These are phyloP conservation scores for Penicillium freii DNA, from an alignment of 2,329 filamentous ascomycete genomes.

Conservation along the genomic window DNA sequence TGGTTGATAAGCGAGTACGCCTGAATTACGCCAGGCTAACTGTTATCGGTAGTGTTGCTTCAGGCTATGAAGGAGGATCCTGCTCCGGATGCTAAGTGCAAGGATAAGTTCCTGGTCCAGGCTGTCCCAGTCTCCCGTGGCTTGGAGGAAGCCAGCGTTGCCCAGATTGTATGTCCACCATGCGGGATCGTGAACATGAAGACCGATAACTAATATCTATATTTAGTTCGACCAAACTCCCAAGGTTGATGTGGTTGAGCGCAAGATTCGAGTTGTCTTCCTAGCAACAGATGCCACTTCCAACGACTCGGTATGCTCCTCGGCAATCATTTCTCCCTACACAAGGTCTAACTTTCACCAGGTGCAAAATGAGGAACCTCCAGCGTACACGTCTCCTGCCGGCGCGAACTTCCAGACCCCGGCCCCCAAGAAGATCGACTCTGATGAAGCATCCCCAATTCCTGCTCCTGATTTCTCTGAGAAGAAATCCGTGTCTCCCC, in stretches of 20 bases:
- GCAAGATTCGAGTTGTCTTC: slow-evolving; percentile 92
- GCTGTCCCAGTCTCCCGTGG: slow-evolving; percentile 80
- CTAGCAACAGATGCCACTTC: slow-evolving; percentile 60
- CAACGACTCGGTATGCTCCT: slow-evolving; percentile 39
- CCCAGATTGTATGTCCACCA: slow-evolving; percentile 66
- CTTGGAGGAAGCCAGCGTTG: slow-evolving; percentile 77
- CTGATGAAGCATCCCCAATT: slow-evolving; percentile 33
- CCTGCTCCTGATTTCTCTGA: slow-evolving; percentile 38
- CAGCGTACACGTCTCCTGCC: slow-evolving; percentile 57
- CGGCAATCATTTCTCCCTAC: neutral
- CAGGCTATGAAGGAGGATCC: slow-evolving; percentile 98
- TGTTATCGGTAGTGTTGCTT: slow-evolving; percentile 67
- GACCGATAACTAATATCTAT: slow-evolving; percentile 17
- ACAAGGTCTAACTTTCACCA: slow-evolving; percentile 16
- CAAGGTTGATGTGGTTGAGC: slow-evolving; percentile 80
- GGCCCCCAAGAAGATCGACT: slow-evolving; percentile 41
- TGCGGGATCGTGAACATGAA: slow-evolving; percentile 6
- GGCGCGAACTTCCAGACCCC: slow-evolving; percentile 50
- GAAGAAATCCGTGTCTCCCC: slow-evolving; percentile 43
- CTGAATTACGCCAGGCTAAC: slow-evolving; percentile 22
- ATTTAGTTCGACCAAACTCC: slow-evolving; percentile 70
- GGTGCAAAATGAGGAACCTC: slow-evolving; percentile 47
- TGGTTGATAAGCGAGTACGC: slow-evolving; percentile 25
- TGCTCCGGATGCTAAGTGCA: slow-evolving; percentile 79
- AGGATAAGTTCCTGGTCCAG: slow-evolving; percentile 97